phyloP scores from a whole-genome alignment of 2,329 filamentous ascomycete species.

The Apiospora kogelbergensis region DNA sequence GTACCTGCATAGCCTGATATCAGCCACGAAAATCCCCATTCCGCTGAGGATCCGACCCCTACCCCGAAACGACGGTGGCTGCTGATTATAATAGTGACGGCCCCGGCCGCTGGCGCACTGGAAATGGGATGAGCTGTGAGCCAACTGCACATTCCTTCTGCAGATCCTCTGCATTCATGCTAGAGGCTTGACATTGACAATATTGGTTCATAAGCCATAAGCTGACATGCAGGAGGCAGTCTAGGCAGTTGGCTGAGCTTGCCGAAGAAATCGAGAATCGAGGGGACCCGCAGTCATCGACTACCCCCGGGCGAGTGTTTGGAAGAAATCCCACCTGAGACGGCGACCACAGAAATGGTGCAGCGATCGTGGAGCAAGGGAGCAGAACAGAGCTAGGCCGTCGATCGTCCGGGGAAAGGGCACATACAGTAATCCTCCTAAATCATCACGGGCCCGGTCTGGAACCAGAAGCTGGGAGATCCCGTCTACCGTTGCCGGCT shows the following conservation, averaged over 20 bases:
- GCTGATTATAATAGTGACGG: not conserved
- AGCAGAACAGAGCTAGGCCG: not conserved
- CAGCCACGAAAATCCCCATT: not conserved
- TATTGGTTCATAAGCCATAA: not conserved
- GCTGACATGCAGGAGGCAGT: not conserved
- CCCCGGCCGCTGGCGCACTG: not conserved
- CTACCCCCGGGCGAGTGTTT: not conserved
- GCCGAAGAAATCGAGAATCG: not conserved
- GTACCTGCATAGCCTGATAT: slow-evolving; percentile 1
- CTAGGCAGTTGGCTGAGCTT: not conserved
- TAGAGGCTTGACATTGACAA: not conserved
- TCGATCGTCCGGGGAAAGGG: not conserved
- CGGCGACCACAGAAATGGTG: not conserved
- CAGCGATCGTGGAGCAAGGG: not conserved
- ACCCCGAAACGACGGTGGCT: not conserved
- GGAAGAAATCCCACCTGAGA: slow-evolving; percentile 1
- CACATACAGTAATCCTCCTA: not conserved
- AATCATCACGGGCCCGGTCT: not conserved
- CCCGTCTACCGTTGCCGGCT: not conserved
- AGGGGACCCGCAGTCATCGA: not conserved
- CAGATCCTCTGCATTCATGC: not conserved
- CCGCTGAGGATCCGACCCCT: not conserved
- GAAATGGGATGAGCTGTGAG: not conserved
- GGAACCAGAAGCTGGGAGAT: not conserved
- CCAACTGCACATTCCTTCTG: not conserved